phyloP scores from a whole-genome alignment of 257 asterid genomes.

The Linderniella brevidens region DNA sequence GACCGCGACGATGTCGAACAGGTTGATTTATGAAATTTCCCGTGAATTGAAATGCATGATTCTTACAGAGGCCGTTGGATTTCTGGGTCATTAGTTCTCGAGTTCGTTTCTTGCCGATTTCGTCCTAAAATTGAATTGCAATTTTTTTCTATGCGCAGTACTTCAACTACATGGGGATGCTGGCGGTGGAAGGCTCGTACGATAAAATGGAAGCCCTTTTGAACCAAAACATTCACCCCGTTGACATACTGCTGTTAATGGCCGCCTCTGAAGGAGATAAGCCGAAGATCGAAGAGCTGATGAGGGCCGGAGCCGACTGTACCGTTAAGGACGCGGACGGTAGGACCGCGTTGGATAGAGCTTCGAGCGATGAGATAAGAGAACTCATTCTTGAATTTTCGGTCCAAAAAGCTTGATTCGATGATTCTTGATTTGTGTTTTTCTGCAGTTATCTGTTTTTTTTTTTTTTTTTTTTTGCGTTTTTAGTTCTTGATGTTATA shows the following conservation, averaged over 20 bases:
- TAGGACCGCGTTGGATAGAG: slow-evolving; percentile 71
- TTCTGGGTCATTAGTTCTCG: no score
- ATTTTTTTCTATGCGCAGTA: slow-evolving; percentile 23
- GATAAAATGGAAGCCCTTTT: slow-evolving; percentile 85
- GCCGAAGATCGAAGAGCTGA: slow-evolving; percentile 77
- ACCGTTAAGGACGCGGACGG: slow-evolving; percentile 68
- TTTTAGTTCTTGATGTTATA: no score
- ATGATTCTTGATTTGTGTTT: background rate
- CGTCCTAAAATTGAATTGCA: no score
- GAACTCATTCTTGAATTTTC: slow-evolving; percentile 47
- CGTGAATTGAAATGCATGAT: no score
- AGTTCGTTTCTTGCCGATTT: no score
- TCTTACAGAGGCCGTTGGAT: no score
- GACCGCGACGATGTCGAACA: slow-evolving; percentile 96
- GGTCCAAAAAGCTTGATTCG: slow-evolving; percentile 46
- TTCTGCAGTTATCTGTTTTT: background rate
- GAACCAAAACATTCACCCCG: slow-evolving; percentile 79
- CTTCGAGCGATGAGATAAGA: slow-evolving; percentile 48
- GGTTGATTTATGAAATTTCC: slow-evolving; percentile 16
- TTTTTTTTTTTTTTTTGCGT: no score
- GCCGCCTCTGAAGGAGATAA: slow-evolving; percentile 74
- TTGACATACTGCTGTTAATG: slow-evolving; percentile 67
- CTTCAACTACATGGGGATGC: slow-evolving; percentile 98
- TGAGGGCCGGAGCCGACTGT: slow-evolving; percentile 80
- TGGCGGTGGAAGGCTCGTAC: slow-evolving; percentile 90